Base-by-base conservation (phyloP, 2,329 filamentous ascomycete species). In the Thielaviopsis punctulata region DNA sequence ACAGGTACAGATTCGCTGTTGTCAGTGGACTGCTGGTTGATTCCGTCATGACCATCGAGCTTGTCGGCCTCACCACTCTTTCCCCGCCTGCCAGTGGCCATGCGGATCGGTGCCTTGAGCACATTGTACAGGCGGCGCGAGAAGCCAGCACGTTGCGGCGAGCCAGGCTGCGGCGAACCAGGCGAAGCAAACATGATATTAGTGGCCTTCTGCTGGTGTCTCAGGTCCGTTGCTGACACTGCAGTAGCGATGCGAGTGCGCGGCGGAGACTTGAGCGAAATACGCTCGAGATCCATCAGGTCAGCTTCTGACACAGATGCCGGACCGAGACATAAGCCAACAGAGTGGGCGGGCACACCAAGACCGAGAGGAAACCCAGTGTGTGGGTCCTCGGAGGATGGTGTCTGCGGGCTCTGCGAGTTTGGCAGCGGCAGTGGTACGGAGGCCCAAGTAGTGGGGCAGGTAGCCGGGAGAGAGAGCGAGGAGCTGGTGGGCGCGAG, bases 201-300 rank as follows among this genome's bases (percentile, higher is more conserved):
- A 10, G 25, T 27, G 9, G 10, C 3, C 9, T 33, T 9, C 4
- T 12, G 30, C 3, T 33, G 30, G 3, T 33, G 30, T 33, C 30
- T 4, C 22, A 49, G n/a, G 18, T 54, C 41, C 18, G 41, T 33
- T 13, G 47, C 50, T 15, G 27, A 44, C 23, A 43, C 47, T 27
- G 13, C 43, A 18, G 39, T 21, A 10, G 44, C 30, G 21, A 54
- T 54, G 15, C 52, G 52, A 3, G 52, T 48, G 15, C 44, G 25
- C 15, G 45, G 52, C 15, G 52, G 52, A 12, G 52, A 49, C 41
- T 51, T 44, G 21, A 54, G 22, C 6, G 52, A 46, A n/a, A 54
- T 54, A 13, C 48, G 25, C 44, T 45, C 30, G n/a, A 54, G 27
- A 9, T 44, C 47, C 33, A 54, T 30, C 18, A 54, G 23, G 21